Percentiles rank a stretch among this genome's conserved stretches.
phyloP scores from a whole-genome alignment of 2,329 filamentous ascomycete genomes.

The Arthrobotrys megalospora region DNA sequence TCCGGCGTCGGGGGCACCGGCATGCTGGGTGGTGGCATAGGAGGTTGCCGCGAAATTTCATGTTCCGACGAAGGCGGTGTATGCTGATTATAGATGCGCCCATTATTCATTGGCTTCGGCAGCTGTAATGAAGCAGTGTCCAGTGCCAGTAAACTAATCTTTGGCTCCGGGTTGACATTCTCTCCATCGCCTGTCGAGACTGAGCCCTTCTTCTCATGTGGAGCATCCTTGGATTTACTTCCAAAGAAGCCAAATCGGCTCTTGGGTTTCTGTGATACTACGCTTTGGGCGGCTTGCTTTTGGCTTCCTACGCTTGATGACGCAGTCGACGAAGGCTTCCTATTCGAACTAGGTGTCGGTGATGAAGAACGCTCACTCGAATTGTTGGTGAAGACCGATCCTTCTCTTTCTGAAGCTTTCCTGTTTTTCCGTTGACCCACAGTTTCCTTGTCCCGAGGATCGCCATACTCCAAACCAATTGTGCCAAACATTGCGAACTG shows the following conservation, averaged over 20 bases:
- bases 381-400: slow-evolving; percentile 52
- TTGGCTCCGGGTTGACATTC: slow-evolving; percentile 42
- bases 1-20: slow-evolving; percentile 57
- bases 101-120: slow-evolving; percentile 22
- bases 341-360: slow-evolving; percentile 51
- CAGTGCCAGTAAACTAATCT: slow-evolving; percentile 50
- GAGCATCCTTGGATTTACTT: slow-evolving; percentile 34
- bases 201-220: slow-evolving; percentile 49
- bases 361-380: slow-evolving; percentile 60
- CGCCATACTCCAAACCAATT: slow-evolving; percentile 53
- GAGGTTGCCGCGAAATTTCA: slow-evolving; percentile 56
- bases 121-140: slow-evolving; percentile 37
- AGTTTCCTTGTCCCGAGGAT: slow-evolving; percentile 58
- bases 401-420: slow-evolving; percentile 56
- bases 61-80: slow-evolving; percentile 46
- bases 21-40: slow-evolving; percentile 50
- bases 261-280: slow-evolving; percentile 52
- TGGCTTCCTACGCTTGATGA: slow-evolving; percentile 40
- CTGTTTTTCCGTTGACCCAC: slow-evolving; percentile 59
- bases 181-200: slow-evolving; percentile 32
- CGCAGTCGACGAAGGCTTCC: slow-evolving; percentile 46
- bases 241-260: slow-evolving; percentile 56
- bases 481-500: slow-evolving; percentile 54
- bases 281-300: slow-evolving; percentile 34
- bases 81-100: slow-evolving; percentile 37